phyloP scores from a whole-genome alignment of 345 rosid species.

The Excoecaria agallocha region DNA sequence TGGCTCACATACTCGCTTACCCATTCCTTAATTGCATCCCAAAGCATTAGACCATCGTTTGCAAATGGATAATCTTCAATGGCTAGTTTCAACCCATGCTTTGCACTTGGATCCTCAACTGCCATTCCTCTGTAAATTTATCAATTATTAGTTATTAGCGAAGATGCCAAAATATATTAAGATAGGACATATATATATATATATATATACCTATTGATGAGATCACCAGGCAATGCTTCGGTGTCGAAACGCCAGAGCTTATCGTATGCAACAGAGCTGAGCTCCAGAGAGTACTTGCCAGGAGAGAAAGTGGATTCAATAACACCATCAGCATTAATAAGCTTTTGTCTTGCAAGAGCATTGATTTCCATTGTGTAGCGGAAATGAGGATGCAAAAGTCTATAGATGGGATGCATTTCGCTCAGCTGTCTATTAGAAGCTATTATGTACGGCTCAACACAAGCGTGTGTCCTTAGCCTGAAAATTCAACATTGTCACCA shows the following conservation, averaged over 20 bases:
- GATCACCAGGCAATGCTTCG: slow-evolving; percentile 46
- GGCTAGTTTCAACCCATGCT: slow-evolving; percentile 30
- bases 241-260: slow-evolving; percentile 46
- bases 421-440: slow-evolving; percentile 63
- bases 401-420: slow-evolving; percentile 58
- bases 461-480: slow-evolving; percentile 12
- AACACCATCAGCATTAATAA: slow-evolving; percentile 52
- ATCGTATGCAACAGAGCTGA: slow-evolving; percentile 52
- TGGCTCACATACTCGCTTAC: slow-evolving; percentile 23
- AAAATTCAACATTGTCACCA: background rate
- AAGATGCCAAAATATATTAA: background rate
- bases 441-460: slow-evolving; percentile 57
- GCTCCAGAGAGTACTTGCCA: slow-evolving; percentile 46
- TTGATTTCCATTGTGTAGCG: slow-evolving; percentile 74
- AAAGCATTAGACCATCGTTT: slow-evolving; percentile 31
- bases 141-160: background rate
- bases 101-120: slow-evolving; percentile 21
- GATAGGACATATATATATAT: background rate
- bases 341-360: slow-evolving; percentile 54
- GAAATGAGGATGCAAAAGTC: slow-evolving; percentile 60
- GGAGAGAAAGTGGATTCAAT: slow-evolving; percentile 57
- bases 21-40: slow-evolving; percentile 35
- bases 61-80: slow-evolving; percentile 40
- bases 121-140: slow-evolving; percentile 32
- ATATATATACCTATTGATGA: slow-evolving; percentile 45